A percentile compares a stretch with the other conserved stretches of the same genome.
phyloP scores from a whole-genome alignment of 768 basidiomycete species.

The Mycena albidolilacea region DNA sequence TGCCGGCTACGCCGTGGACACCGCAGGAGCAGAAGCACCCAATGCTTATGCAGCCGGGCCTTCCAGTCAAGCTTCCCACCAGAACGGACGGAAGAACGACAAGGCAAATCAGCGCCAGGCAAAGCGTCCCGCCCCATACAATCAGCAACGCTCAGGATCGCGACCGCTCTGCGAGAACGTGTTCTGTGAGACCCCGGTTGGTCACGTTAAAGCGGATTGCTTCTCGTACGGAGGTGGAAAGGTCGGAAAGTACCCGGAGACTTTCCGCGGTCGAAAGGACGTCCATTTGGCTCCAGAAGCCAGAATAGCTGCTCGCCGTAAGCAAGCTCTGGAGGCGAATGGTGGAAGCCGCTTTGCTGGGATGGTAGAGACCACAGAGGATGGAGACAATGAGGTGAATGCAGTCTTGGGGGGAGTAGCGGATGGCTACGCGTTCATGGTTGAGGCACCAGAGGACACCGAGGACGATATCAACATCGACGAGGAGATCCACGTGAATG shows the following conservation, averaged over 20 bases:
- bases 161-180: conserved; percentile 29
- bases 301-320: no score
- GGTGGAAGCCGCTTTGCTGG: conserved; percentile 34
- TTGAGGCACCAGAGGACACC: background rate
- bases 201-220: conserved; percentile 42
- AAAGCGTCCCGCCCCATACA: conserved; percentile 6
- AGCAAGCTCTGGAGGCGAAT: no score
- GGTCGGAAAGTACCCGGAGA: no score
- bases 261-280: no score
- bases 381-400: conserved; percentile 13
- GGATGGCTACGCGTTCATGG: conserved; percentile 24
- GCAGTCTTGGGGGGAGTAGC: background rate
- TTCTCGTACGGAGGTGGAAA: no score
- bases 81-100: conserved; percentile 3
- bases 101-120: background rate
- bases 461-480: conserved; percentile 19
- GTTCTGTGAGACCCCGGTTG: conserved; percentile 40
- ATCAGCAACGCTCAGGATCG: conserved; percentile 16
- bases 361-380: conserved; percentile 29
- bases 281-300: no score
- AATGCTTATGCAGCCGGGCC: no score
- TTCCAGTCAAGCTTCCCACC: no score
- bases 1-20: no score
- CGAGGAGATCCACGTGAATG: conserved; percentile 25
- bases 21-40: background rate